phyloP scores from a whole-genome alignment of 805 yeast genomes.

The Saccharomyces kudriavzevii region DNA sequence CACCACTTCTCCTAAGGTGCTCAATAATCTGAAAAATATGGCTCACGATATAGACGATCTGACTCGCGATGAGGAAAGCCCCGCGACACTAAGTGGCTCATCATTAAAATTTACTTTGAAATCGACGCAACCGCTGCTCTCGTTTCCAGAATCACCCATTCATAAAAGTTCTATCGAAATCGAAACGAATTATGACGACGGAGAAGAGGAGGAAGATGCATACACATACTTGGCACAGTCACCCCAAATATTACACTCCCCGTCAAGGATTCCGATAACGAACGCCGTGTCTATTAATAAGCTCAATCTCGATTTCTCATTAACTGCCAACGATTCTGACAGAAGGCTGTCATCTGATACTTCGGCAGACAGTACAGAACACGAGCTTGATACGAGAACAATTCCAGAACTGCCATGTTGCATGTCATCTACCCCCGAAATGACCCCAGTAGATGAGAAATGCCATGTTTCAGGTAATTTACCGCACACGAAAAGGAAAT shows the following conservation, averaged over 20 bases:
- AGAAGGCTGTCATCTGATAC: not conserved
- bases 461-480: not conserved
- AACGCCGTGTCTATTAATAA: slow-evolving; percentile 21
- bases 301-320: slow-evolving; percentile 4
- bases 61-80: not conserved
- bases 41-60: not conserved
- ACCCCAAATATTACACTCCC: slow-evolving; percentile 14
- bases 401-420: not conserved
- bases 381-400: not conserved
- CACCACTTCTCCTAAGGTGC: not conserved
- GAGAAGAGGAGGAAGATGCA: slow-evolving; percentile 4
- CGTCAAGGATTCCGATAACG: slow-evolving; percentile 23
- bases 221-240: slow-evolving; percentile 4
- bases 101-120: slow-evolving; percentile 10
- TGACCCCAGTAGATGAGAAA: not conserved
- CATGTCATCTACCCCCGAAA: not conserved
- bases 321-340: not conserved
- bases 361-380: not conserved
- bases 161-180: not conserved
- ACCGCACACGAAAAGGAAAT: not conserved
- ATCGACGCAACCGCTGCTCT: slow-evolving; percentile 19
- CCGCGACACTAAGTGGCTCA: not conserved
- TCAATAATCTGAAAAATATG: not conserved
- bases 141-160: slow-evolving; percentile 1
- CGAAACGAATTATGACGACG: slow-evolving; percentile 3